Evolutionary conservation across 1,139 yeast species (phyloP).

Genomic region (Candida frijolesensis): DNA sequence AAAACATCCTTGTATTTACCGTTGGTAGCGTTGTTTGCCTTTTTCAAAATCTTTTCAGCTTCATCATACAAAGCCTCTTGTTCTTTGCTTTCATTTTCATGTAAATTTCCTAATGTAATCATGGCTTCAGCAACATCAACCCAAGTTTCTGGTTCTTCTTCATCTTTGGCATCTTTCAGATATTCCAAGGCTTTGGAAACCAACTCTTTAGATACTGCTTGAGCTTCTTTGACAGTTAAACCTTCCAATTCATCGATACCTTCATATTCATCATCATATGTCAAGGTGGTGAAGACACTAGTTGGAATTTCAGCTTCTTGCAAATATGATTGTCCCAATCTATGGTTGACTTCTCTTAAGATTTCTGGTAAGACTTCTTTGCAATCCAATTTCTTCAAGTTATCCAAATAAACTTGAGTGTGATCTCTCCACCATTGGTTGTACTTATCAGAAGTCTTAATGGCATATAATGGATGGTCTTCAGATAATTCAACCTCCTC

Average conservation of each 20-base stretch:
- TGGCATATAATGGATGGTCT: conserved; percentile 56
- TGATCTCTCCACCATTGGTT: conserved; percentile 62
- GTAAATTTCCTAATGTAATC: conserved; percentile 75
- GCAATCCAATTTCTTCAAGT: conserved; percentile 26
- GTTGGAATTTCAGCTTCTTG: conserved; percentile 67
- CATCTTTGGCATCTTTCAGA: conserved; percentile 60
- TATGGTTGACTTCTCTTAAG: conserved; percentile 39
- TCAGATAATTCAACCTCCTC: conserved; percentile 38
- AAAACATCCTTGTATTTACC: conserved; percentile 69
- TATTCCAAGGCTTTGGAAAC: conserved; percentile 59
- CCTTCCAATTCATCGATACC: conserved; percentile 43
- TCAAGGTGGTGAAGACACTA: conserved; percentile 53
- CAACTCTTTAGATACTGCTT: conserved; percentile 49
- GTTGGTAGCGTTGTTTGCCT: conserved; percentile 75
- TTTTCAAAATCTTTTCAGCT: conserved; percentile 64
- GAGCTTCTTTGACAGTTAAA: conserved; percentile 44
- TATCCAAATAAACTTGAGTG: conserved; percentile 43
- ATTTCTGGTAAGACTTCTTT: conserved; percentile 16
- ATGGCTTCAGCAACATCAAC: conserved; percentile 83
- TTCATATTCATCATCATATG: conserved; percentile 58
- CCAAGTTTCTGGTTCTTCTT: conserved; percentile 79
- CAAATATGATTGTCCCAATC: conserved; percentile 62
- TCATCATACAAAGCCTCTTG: conserved; percentile 65
- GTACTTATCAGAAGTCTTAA: conserved; percentile 38
- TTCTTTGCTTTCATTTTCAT: conserved; percentile 61